Evolutionary conservation across 345 rosid species (phyloP), one percentile per base, ranked within the genome.

Genomic region (Citrus cavaleriei): DNA sequence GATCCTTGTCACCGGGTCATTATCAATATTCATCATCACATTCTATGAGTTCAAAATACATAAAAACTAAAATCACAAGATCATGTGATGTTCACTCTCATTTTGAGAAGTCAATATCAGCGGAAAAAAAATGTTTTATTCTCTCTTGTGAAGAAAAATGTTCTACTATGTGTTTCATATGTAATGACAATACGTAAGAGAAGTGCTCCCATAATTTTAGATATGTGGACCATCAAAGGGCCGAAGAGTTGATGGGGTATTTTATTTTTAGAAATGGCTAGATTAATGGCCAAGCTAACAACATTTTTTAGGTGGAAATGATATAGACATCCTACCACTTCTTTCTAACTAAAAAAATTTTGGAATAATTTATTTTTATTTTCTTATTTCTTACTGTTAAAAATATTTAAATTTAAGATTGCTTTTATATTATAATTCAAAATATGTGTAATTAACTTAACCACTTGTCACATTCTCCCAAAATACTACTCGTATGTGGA

Each of bases 21-120:
- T 46, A 62, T 78, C 86, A 70, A 54, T 84, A 46, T 13, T 46
- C 51, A 46, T 84, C 86, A 66, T 61, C 81, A 81, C 59, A 81
- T 76, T 76, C 87, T 34, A 77, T 71, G 73, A 74, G 42, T 75
- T 46, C 51, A 49, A 61, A 5, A 61, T 61, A 34, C 16, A 14
- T 35, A 35, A 35, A 38, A 25, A 21, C 62, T 55, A 49, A 77
- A 71, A 46, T 18, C 46, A 32, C 16, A 32, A 54, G 58, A 74
- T 58, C 68, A 70, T 76, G 77, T 70, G 70, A 80, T 46, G 40
- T 74, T 63, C 35, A 38, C 12, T 37, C 16, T 70, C 19, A 68
- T 37, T 66, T 34, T 65, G n/a, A 71, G n/a, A 37, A 75, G 82
- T 78, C 84, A 84, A 78, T 70, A 34, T 75, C 78, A 69, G 65